Percentiles rank a stretch among this genome's conserved stretches.
Evolutionary conservation across 257 asterid species (phyloP).

Genomic region (Primulina tabacum): DNA sequence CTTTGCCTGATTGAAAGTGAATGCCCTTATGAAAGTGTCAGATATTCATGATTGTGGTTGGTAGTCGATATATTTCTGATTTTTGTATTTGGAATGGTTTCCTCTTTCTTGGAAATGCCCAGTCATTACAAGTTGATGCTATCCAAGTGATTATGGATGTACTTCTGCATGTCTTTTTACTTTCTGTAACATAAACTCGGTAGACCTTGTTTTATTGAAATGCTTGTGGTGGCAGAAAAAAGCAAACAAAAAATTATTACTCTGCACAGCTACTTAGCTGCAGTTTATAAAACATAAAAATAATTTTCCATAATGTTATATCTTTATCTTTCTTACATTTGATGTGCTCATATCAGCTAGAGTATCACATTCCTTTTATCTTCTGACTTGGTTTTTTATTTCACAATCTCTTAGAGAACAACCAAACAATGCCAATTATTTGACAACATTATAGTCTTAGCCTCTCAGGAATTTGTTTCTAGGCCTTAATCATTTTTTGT

Average conservation of each 20-base stretch:
- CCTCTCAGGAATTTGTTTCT: neutral
- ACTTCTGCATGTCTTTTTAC: neutral
- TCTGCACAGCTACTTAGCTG: neutral
- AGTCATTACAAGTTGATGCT: neutral
- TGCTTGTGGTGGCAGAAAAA: neutral
- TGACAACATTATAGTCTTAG: neutral
- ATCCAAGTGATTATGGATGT: constrained; percentile 2
- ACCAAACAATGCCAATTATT: constrained; percentile 1
- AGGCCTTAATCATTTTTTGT: neutral
- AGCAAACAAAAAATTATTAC: neutral
- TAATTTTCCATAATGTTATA: too few species aligned
- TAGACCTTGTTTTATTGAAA: constrained; percentile 6
- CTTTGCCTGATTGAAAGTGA: constrained; percentile 12
- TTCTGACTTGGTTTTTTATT: neutral
- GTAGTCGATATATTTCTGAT: constrained; percentile 12
- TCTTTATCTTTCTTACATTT: neutral
- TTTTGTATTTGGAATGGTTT: constrained; percentile 2
- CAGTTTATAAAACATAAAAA: neutral
- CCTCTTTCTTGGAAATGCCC: constrained; percentile 14
- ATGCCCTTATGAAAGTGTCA: constrained; percentile 5
- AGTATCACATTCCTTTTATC: constrained; percentile 3
- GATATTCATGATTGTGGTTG: constrained; percentile 21
- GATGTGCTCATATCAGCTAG: neutral
- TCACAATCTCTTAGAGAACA: neutral
- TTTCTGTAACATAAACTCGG: neutral